A percentile compares a stretch with the other conserved stretches of the same genome.
phyloP scores from a whole-genome alignment of 306 rosid genomes.

The Pueraria montana region DNA sequence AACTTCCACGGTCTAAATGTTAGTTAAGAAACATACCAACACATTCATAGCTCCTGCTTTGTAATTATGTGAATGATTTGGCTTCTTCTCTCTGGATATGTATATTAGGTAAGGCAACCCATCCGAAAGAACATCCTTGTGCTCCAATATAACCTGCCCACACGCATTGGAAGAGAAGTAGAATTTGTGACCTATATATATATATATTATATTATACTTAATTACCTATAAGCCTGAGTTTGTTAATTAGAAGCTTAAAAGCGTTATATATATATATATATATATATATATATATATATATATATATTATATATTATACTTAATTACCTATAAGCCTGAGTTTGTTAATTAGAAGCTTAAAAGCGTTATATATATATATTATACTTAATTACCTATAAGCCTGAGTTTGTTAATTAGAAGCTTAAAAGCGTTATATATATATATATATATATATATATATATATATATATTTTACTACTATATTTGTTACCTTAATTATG shows the following conservation, averaged over 20 bases:
- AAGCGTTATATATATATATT: too few species aligned
- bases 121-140: constrained; percentile 50
- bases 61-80: constrained; percentile 57
- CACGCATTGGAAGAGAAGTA: background rate
- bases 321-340: background rate
- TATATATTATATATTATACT: too few species aligned
- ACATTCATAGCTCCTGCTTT: constrained; percentile 88
- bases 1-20: background rate
- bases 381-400: background rate
- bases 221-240: background rate
- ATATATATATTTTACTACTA: too few species aligned
- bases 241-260: background rate
- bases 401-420: background rate
- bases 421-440: background rate
- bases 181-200: too few species aligned
- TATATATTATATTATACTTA: too few species aligned
- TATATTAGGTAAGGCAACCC: constrained; percentile 69
- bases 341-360: background rate
- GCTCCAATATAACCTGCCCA: constrained; percentile 68
- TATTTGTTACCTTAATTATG: constrained; percentile 60
- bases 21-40: constrained; percentile 50
- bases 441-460: too few species aligned
- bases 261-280: too few species aligned
- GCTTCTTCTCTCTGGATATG: constrained; percentile 72
- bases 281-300: too few species aligned